phyloP scores from a whole-genome alignment of 2,329 filamentous ascomycete genomes.

The Amylocarpus encephaloides region DNA sequence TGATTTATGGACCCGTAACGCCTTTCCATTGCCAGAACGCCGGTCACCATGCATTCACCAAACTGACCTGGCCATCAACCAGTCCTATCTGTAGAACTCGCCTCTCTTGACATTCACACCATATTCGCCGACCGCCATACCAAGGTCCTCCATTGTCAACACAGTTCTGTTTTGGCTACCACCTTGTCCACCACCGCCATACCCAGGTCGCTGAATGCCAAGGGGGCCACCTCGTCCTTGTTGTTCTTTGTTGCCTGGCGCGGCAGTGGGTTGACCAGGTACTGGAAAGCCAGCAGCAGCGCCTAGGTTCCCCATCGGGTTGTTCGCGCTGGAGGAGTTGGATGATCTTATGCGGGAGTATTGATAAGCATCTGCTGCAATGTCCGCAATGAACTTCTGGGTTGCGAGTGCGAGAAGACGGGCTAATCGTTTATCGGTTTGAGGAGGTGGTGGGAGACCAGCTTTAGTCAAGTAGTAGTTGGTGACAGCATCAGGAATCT shows the following conservation, averaged over 20 bases:
- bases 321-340: conserved; percentile 78
- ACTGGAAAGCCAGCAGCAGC: conserved; percentile 65
- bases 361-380: conserved; percentile 95
- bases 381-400: conserved; percentile 97
- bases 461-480: conserved; percentile 97
- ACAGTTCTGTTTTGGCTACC: conserved; percentile 88
- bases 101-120: conserved; percentile 96
- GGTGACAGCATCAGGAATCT: conserved; percentile 97
- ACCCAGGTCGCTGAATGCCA: conserved; percentile 61
- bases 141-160: conserved; percentile 95
- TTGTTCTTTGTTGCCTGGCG: conserved; percentile 50
- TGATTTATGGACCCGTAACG: background rate
- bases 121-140: conserved; percentile 97
- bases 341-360: conserved; percentile 94
- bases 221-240: conserved; percentile 44
- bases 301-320: conserved; percentile 82
- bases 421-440: conserved; percentile 83
- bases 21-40: background rate
- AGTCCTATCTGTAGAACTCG: conserved; percentile 78
- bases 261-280: conserved; percentile 54
- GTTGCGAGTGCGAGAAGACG: conserved; percentile 94
- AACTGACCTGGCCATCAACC: background rate
- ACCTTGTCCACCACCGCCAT: conserved; percentile 82
- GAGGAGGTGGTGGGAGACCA: conserved; percentile 84
- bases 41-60: background rate